A percentile compares a stretch with the other conserved stretches of the same genome.
Conservation (phyloP, 2,329 filamentous ascomycete species). For the Fusarium zealandicum region DNA sequence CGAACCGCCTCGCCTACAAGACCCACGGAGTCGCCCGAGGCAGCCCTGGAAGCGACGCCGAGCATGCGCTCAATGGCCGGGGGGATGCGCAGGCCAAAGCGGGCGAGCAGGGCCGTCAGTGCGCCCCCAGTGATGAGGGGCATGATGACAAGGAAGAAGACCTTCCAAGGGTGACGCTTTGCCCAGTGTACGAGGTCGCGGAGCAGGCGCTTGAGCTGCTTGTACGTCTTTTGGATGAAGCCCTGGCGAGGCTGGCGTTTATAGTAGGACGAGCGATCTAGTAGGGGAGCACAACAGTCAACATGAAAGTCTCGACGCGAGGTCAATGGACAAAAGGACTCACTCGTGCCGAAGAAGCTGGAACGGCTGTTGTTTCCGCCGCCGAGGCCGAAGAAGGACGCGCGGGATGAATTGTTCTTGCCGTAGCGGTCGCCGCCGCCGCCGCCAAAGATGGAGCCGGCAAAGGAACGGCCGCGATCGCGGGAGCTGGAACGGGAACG, state of each 20-base stretch:
- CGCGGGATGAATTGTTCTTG: constrained; percentile 52
- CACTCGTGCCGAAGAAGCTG: constrained; percentile 57
- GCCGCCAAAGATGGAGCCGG: constrained; percentile 45
- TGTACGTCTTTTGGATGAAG: constrained; percentile 77
- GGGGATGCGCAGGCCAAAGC: constrained; percentile 82
- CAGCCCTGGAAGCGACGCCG: constrained; percentile 59
- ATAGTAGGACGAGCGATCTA: constrained; percentile 70
- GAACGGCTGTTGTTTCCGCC: constrained; percentile 53
- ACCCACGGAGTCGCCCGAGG: constrained; percentile 56
- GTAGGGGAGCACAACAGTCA: constrained; percentile 2
- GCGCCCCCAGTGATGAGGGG: constrained; percentile 86
- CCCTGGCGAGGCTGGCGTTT: constrained; percentile 82
- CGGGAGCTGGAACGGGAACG: constrained; percentile 50
- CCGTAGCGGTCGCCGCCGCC: constrained; percentile 45
- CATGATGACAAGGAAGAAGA: constrained; percentile 86
- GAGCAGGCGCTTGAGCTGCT: constrained; percentile 79
- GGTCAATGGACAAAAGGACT: constrained; percentile 14
- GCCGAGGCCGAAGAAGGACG: constrained; percentile 57
- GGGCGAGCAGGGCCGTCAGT: constrained; percentile 76
- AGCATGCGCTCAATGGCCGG: constrained; percentile 65
- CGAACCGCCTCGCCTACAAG: constrained; percentile 63
- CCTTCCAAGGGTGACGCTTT: constrained; percentile 83
- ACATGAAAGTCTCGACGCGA: not conserved
- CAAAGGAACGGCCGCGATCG: constrained; percentile 43
- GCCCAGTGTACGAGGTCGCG: constrained; percentile 84